phyloP scores from a whole-genome alignment of 2,329 filamentous ascomycete species.

The Arthroderma sp. region DNA sequence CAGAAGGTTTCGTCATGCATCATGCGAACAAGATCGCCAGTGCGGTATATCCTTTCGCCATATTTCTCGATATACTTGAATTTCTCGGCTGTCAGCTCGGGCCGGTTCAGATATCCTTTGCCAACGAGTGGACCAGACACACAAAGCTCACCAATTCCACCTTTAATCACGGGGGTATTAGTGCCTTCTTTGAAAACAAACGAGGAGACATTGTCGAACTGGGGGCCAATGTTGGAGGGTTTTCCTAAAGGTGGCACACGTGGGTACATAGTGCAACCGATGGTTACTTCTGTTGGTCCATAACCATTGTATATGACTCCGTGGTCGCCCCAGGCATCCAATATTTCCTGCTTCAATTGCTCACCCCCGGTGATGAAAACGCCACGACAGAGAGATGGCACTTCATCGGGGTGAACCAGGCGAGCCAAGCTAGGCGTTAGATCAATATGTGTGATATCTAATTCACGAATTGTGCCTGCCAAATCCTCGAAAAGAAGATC shows the following conservation, averaged over 20 bases:
- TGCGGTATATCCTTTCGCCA: conserved; percentile 61
- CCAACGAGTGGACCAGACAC: conserved; percentile 78
- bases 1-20: conserved; percentile 71
- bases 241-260: conserved; percentile 64
- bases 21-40: conserved; percentile 74
- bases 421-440: conserved; percentile 77
- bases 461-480: conserved; percentile 52
- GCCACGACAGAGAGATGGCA: conserved; percentile 64
- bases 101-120: conserved; percentile 72
- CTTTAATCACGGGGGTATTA: conserved; percentile 57
- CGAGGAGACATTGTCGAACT: conserved; percentile 77
- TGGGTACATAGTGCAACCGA: conserved; percentile 83
- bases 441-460: conserved; percentile 80
- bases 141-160: conserved; percentile 76
- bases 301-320: conserved; percentile 84
- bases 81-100: conserved; percentile 60
- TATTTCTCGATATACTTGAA: conserved; percentile 54
- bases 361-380: conserved; percentile 93
- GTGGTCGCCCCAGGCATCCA: conserved; percentile 70
- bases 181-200: conserved; percentile 62
- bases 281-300: conserved; percentile 84
- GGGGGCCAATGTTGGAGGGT: conserved; percentile 73
- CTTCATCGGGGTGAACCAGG: conserved; percentile 63
- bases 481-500: conserved; percentile 80
- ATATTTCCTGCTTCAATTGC: conserved; percentile 73